Base-by-base conservation (phyloP, 2,329 filamentous ascomycete genomes). In the Talaromyces atroroseus region DNA sequence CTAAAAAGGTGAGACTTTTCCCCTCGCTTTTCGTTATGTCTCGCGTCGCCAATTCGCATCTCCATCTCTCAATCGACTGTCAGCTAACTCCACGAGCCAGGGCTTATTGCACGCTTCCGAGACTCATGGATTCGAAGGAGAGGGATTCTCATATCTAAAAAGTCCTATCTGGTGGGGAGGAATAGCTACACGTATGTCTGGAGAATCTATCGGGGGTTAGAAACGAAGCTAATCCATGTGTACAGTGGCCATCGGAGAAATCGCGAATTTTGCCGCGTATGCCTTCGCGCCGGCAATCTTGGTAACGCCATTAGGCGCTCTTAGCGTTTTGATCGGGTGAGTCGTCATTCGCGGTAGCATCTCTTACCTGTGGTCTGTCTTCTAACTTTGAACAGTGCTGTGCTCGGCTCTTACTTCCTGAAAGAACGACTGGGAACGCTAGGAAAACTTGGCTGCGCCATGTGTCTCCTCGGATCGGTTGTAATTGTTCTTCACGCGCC, bases 261-360 rank as follows among this genome's bases (percentile, higher is more conserved):
- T 96, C 58, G 95, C 91, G 76, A 99, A 99, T 74, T 99, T 99
- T 71, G 92, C 92, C 51, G 94, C 94, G 60, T 99, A 99, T 71
- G 94, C 94, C 7, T 99, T 97, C 75, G 94, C 94, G 63, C 94
- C 94, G 42, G 95, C 94, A n/a, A 99, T 99, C 74, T 82, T 99
- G 53, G 94, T 99, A 42, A 99, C 94, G 5, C 94, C 94, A 24
- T 79, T 99, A 23, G 94, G 94, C 60, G 94, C 94, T 56, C 81
- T 99, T 60, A 94, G 90, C 69, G 95, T 99, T 57, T 79, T 99
- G 62, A 96, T 99, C 67, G 94, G 83, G 80, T 82, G 68, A 59
- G 78, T 64, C 51, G 21, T 49, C 32, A 26, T 16, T 52, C 34
- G 32, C 40, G 36, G 10, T 34, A 14, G 32, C 16, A n/a, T 20